Conservation (phyloP, 2,329 filamentous ascomycete species). For the Cladobotryum protrusum region DNA sequence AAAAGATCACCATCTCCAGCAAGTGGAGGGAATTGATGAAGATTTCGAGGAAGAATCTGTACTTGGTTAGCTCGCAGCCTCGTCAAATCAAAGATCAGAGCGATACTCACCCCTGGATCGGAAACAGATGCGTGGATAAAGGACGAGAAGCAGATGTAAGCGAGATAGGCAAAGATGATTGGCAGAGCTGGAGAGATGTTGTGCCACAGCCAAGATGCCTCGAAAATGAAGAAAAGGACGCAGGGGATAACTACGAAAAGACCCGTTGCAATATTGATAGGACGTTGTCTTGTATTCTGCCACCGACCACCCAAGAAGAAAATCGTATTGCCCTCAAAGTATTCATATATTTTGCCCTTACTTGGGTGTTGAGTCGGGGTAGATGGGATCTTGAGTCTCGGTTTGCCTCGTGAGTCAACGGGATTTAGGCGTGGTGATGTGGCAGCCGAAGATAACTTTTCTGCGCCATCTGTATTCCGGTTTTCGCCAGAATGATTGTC, state of each 20-base stretch:
- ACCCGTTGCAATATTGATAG: constrained; percentile 84
- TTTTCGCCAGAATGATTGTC: constrained; percentile 41
- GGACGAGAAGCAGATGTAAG: constrained; percentile 83
- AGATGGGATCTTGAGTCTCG: constrained; percentile 21
- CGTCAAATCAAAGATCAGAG: background rate
- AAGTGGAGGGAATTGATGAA: constrained; percentile 78
- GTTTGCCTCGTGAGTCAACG: constrained; percentile 30
- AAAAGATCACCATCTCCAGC: constrained; percentile 75
- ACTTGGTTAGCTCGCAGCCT: constrained; percentile 12
- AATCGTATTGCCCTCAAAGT: constrained; percentile 87
- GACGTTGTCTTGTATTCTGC: constrained; percentile 80
- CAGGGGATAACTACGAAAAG: constrained; percentile 72
- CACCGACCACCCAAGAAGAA: constrained; percentile 83
- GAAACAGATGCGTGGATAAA: constrained; percentile 89
- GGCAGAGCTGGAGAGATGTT: constrained; percentile 84
- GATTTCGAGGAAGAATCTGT: constrained; percentile 84
- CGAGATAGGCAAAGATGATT: constrained; percentile 84
- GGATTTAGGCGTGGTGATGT: constrained; percentile 63
- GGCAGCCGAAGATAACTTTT: constrained; percentile 75
- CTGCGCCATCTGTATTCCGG: constrained; percentile 60
- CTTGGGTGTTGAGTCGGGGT: constrained; percentile 27
- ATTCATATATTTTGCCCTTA: constrained; percentile 71
- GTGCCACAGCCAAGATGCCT: constrained; percentile 78
- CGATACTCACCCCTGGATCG: constrained; percentile 81
- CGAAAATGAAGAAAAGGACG: constrained; percentile 78